Evolutionary conservation across 1,284 basidiomycete genomes (phyloP).

Genomic region (Thelephora terrestris): DNA sequence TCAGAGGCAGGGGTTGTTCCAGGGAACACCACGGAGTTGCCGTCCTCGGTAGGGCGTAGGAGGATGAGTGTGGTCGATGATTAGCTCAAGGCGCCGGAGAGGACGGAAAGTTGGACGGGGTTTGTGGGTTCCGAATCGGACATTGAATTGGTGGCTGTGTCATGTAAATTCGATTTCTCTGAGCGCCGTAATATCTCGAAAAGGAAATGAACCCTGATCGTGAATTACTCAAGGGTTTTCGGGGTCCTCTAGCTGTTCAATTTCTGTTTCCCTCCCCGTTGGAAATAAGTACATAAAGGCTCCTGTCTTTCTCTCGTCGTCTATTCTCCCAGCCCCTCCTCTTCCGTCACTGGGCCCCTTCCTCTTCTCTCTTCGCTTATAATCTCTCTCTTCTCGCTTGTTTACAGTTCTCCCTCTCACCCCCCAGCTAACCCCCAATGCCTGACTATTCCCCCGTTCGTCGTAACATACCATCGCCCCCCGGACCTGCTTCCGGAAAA

Average conservation of each 20-base stretch:
- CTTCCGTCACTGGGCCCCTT: conserved; percentile 8
- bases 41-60: conserved; percentile 15
- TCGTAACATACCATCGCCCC: conserved; percentile 26
- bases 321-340: conserved; percentile 14
- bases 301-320: conserved; percentile 5
- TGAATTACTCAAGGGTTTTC: no score
- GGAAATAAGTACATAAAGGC: neutral
- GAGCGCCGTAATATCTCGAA: no score
- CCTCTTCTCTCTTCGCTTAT: conserved; percentile 11
- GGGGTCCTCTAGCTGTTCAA: no score
- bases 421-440: conserved; percentile 15
- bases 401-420: no score
- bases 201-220: no score
- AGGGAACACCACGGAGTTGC: conserved; percentile 19
- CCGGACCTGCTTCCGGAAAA: conserved; percentile 22
- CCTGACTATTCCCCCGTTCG: conserved; percentile 25
- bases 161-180: no score
- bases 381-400: conserved; percentile 9
- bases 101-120: neutral
- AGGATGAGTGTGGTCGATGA: conserved; percentile 5
- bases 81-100: neutral
- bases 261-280: no score
- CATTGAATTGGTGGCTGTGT: neutral
- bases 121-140: neutral
- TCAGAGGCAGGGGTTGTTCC: conserved; percentile 37